Conservation (phyloP, 176 grass and related monocot genomes). For the Cocos nucifera region DNA sequence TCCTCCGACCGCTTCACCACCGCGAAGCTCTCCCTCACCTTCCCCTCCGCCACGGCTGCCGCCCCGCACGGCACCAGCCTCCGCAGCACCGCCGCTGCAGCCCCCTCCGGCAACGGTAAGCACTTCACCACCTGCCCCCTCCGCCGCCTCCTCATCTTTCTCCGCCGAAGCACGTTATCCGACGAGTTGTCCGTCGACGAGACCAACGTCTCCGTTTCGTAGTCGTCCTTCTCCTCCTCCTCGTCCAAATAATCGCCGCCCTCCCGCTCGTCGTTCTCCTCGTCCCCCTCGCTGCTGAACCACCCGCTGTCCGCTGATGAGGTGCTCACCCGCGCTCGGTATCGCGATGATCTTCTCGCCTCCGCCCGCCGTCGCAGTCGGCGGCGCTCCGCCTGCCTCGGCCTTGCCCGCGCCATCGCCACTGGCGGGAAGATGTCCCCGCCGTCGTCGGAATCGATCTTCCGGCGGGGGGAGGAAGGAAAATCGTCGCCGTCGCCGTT, state of each 20-base stretch:
- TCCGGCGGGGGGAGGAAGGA: constrained; percentile 17
- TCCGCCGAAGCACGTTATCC: constrained; percentile 7
- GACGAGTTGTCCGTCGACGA: constrained; percentile 44
- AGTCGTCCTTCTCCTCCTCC: background rate
- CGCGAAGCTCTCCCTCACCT: constrained; percentile 54
- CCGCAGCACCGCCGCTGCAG: background rate
- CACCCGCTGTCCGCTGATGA: constrained; percentile 45
- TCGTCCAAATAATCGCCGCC: background rate
- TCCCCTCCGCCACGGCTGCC: background rate
- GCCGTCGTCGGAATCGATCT: constrained; percentile 15
- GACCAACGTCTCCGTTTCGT: constrained; percentile 1
- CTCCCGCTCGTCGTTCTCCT: constrained; percentile 24
- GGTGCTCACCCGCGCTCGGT: background rate
- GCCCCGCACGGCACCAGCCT: background rate
- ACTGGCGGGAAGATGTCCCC: constrained; percentile 1
- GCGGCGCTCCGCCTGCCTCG: background rate
- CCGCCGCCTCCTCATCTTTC: background rate
- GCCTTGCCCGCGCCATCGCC: background rate
- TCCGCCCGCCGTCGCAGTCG: background rate
- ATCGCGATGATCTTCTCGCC: background rate
- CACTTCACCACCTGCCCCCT: background rate
- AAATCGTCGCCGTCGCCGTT: constrained; percentile 11
- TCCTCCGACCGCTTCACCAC: constrained; percentile 81
- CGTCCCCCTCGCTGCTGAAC: constrained; percentile 67
- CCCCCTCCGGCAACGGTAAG: background rate